These are phyloP conservation scores for Rubroshorea leprosula DNA, from an alignment of 345 rosid species.

Conservation along the genomic window DNA sequence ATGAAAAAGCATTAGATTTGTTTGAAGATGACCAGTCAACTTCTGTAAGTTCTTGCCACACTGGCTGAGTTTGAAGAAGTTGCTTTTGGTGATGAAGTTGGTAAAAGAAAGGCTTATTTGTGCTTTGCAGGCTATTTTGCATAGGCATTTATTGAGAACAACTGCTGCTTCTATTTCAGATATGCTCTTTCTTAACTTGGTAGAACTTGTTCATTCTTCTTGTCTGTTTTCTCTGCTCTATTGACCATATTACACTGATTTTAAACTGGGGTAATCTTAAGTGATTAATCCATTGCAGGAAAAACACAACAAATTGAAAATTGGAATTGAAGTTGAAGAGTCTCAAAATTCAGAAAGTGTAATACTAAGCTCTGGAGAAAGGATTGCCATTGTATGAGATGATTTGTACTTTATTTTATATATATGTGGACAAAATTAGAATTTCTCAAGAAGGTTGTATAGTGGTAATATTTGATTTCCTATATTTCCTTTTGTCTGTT, in stretches of 20 bases:
- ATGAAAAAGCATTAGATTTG: conserved; percentile 81
- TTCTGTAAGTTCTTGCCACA: conserved; percentile 56
- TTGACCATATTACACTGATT: conserved; percentile 7
- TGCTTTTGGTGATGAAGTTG: conserved; percentile 21
- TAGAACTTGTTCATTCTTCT: conserved; percentile 22
- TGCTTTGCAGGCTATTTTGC: conserved; percentile 69
- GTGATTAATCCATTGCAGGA: conserved; percentile 39
- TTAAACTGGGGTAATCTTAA: conserved; percentile 14
- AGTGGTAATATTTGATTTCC: conserved; percentile 4
- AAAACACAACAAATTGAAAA: conserved; percentile 67
- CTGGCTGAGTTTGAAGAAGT: conserved; percentile 1
- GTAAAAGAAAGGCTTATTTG: conserved; percentile 11
- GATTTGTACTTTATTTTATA: conserved; percentile 1
- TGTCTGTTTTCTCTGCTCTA: conserved; percentile 11
- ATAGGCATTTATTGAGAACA: conserved; percentile 86
- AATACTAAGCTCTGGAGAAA: conserved; percentile 51
- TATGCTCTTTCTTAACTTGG: conserved; percentile 67
- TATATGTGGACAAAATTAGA: conserved; percentile 8
- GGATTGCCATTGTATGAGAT: conserved; percentile 59
- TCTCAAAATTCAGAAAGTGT: conserved; percentile 45
- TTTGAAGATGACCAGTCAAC: conserved; percentile 86
- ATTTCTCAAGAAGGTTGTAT: not conserved
- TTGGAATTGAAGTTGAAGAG: conserved; percentile 64
- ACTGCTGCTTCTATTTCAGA: conserved; percentile 63
- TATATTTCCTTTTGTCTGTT: conserved; percentile 17